Evolutionary conservation across 2,329 filamentous ascomycete species (phyloP).

Genomic region (Aotearoamyces nothofagi): DNA sequence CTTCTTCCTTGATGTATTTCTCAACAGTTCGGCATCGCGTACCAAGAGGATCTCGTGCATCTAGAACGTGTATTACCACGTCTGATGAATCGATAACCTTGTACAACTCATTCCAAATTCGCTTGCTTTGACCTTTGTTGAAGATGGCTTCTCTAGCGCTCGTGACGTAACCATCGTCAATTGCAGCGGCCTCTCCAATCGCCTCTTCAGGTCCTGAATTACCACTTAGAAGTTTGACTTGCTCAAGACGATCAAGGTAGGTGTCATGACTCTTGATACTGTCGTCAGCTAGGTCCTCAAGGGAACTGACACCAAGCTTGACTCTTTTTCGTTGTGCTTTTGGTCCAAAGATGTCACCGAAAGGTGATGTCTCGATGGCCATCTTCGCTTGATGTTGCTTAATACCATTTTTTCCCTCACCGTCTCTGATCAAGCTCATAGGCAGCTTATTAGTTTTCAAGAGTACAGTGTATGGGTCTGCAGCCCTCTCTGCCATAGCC

Average conservation of each 20-base stretch:
- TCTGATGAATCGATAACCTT: constrained; percentile 94
- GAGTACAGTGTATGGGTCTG: constrained; percentile 87
- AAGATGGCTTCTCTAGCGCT: constrained; percentile 77
- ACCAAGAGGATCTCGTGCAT: constrained; percentile 78
- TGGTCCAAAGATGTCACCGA: constrained; percentile 78
- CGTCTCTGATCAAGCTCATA: constrained; percentile 83
- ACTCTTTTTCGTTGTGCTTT: constrained; percentile 88
- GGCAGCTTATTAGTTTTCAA: constrained; percentile 95
- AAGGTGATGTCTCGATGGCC: constrained; percentile 74
- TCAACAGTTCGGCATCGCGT: constrained; percentile 83
- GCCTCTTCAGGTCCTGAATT: constrained; percentile 40
- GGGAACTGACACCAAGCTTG: constrained; percentile 69
- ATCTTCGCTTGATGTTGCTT: constrained; percentile 94
- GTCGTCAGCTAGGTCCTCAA: constrained; percentile 68
- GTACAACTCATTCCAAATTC: constrained; percentile 94
- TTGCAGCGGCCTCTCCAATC: constrained; percentile 23
- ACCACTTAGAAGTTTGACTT: constrained; percentile 63
- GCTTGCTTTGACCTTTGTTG: constrained; percentile 84
- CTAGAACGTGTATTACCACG: constrained; percentile 87
- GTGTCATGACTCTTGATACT: constrained; percentile 67
- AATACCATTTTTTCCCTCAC: constrained; percentile 61
- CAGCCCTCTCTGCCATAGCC: constrained; percentile 79
- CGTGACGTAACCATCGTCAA: constrained; percentile 31
- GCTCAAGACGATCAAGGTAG: constrained; percentile 69
- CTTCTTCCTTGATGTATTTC: constrained; percentile 86